phyloP scores from a whole-genome alignment of 352 stramenopile species.

The Globisporangium cederbergense region DNA sequence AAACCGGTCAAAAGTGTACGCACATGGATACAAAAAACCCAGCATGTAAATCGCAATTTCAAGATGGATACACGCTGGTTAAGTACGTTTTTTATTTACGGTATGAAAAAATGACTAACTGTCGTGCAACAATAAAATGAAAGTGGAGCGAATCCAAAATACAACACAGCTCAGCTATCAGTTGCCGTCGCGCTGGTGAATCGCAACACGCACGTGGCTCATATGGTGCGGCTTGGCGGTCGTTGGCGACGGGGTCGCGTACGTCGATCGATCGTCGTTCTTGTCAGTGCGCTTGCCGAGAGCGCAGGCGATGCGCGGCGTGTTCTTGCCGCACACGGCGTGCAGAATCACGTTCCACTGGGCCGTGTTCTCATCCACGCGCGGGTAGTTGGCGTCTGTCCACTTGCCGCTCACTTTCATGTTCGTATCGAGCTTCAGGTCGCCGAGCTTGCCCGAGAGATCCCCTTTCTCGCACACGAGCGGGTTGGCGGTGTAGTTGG shows the following conservation, averaged over 20 bases:
- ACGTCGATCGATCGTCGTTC: background rate
- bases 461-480: slow-evolving; percentile 36
- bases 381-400: slow-evolving; percentile 22
- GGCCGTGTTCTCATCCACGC: slow-evolving; percentile 22
- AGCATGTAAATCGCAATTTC: background rate
- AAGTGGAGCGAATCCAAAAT: background rate
- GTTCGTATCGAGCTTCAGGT: slow-evolving; percentile 21
- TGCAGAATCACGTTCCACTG: slow-evolving; percentile 42
- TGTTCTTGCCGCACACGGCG: slow-evolving; percentile 26
- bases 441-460: slow-evolving; percentile 39
- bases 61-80: background rate
- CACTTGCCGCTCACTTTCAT: slow-evolving; percentile 18
- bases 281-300: slow-evolving; percentile 2
- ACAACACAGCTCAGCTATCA: background rate
- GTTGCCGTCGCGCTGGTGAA: background rate
- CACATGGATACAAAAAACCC: background rate
- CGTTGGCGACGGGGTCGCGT: background rate
- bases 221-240: background rate
- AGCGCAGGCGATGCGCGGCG: slow-evolving; percentile 33
- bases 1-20: background rate
- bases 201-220: background rate
- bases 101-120: background rate
- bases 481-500: slow-evolving; percentile 23
- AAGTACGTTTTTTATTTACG: background rate
- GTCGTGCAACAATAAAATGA: background rate